Conservation (phyloP, 495 filamentous ascomycete genomes). For the Staphylotrichum longicolle region DNA sequence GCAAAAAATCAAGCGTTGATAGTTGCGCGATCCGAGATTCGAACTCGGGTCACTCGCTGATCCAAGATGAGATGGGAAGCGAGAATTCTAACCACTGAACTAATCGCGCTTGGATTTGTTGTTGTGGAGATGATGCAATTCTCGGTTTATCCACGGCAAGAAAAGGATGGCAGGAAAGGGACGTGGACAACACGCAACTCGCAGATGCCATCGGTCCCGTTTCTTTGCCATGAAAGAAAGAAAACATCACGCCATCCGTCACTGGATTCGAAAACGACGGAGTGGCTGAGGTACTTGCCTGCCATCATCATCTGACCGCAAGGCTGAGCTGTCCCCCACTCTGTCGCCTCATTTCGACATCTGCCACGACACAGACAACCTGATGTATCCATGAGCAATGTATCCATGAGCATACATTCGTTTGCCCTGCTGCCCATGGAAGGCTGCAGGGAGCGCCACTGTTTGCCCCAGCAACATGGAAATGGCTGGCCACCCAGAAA, state of each 20-base stretch:
- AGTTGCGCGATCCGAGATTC: conserved; percentile 30
- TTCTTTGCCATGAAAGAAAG: no score
- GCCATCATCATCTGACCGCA: no score
- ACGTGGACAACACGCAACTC: background rate
- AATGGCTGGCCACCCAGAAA: conserved; percentile 9
- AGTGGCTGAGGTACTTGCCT: no score
- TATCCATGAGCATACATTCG: no score
- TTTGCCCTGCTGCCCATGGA: conserved; percentile 1
- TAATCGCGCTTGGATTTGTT: conserved; percentile 22
- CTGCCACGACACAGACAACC: no score
- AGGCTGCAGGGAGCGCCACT: background rate
- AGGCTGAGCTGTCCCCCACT: no score
- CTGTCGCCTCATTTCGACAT: no score
- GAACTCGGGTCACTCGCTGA: conserved; percentile 28
- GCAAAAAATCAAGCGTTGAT: conserved; percentile 5
- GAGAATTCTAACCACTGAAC: conserved; percentile 31
- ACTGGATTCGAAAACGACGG: no score
- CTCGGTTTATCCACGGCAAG: background rate
- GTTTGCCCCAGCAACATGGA: conserved; percentile 10
- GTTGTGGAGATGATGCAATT: background rate
- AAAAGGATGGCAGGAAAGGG: background rate
- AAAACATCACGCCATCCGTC: no score
- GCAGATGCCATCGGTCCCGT: no score
- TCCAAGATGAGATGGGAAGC: conserved; percentile 28
- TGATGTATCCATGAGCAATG: no score